phyloP scores from a whole-genome alignment of 2,329 filamentous ascomycete genomes.

The Mariannaea sp. region DNA sequence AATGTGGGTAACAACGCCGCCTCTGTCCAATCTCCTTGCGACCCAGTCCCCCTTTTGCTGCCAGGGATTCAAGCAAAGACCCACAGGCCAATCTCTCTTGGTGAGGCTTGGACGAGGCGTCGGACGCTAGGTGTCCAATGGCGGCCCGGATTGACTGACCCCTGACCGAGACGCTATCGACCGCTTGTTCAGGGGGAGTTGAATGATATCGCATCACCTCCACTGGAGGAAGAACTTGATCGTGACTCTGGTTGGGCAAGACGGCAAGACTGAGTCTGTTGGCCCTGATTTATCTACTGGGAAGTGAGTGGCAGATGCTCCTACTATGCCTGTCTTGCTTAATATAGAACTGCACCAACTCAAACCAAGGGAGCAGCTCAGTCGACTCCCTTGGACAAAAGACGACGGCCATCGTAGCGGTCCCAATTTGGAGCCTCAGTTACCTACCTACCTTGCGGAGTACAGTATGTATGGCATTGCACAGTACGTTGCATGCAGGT shows the following conservation, averaged over 20 bases:
- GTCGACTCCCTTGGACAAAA: neutral
- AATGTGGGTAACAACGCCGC: conserved; percentile 13
- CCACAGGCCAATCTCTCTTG: conserved; percentile 24
- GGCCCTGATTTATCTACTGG: neutral
- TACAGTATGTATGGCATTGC: too few species aligned
- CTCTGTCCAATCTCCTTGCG: conserved; percentile 17
- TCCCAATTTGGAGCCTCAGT: too few species aligned
- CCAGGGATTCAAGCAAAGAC: conserved; percentile 9
- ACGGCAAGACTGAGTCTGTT: neutral
- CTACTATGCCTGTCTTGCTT: neutral
- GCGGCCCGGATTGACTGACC: conserved; percentile 7
- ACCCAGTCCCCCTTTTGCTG: conserved; percentile 14
- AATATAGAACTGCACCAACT: neutral
- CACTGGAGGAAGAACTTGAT: neutral
- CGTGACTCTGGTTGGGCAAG: neutral
- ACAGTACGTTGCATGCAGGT: too few species aligned
- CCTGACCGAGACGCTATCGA: conserved; percentile 10
- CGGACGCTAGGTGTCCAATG: conserved; percentile 16
- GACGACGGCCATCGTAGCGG: neutral
- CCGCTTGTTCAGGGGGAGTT: conserved; percentile 15
- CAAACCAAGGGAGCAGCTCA: neutral
- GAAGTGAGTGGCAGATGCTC: neutral
- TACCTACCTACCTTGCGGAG: too few species aligned
- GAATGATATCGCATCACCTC: conserved; percentile 7
- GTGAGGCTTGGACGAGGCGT: conserved; percentile 4